phyloP scores from a whole-genome alignment of 208 protist species.

The Porcisia hertigi region DNA sequence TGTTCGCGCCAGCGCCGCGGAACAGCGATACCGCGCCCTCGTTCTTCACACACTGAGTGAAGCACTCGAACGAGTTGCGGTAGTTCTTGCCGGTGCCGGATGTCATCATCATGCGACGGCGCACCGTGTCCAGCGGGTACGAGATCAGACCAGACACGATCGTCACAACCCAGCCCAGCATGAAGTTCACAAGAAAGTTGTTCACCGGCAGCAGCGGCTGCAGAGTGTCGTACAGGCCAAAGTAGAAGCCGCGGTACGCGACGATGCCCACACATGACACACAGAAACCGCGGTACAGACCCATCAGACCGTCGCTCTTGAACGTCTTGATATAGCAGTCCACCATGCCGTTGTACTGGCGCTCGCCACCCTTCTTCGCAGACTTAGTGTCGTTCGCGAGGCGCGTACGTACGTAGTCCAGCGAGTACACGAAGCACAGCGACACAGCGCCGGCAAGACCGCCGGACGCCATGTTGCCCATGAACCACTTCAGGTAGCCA shows the following conservation, averaged over 20 bases:
- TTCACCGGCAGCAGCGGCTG: conserved; percentile 70
- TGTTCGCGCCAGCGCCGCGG: conserved; percentile 74
- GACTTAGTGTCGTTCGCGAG: conserved; percentile 92
- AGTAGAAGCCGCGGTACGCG: conserved; percentile 97
- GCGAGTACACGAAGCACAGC: conserved; percentile 96
- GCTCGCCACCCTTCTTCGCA: conserved; percentile 78
- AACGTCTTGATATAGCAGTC: conserved; percentile 94
- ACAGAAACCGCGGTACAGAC: conserved; percentile 97
- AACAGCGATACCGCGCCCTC: conserved; percentile 61
- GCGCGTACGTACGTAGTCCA: conserved; percentile 98
- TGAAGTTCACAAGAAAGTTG: conserved; percentile 74
- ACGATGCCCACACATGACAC: conserved; percentile 96
- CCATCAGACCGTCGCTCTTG: conserved; percentile 69
- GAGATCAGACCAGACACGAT: conserved; percentile 73
- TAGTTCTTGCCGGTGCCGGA: conserved; percentile 71
- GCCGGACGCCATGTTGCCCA: conserved; percentile 95
- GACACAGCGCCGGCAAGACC: conserved; percentile 96
- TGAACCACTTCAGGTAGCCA: conserved; percentile 88
- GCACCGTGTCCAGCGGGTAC: conserved; percentile 98
- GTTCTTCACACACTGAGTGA: conserved; percentile 57
- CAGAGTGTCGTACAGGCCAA: conserved; percentile 95
- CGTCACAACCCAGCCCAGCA: conserved; percentile 73
- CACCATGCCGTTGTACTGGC: conserved; percentile 95
- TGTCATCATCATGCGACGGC: conserved; percentile 96
- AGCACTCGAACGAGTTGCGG: conserved; percentile 75